phyloP scores from a whole-genome alignment of 2,329 filamentous ascomycete genomes.

The Apiospora kogelbergensis region DNA sequence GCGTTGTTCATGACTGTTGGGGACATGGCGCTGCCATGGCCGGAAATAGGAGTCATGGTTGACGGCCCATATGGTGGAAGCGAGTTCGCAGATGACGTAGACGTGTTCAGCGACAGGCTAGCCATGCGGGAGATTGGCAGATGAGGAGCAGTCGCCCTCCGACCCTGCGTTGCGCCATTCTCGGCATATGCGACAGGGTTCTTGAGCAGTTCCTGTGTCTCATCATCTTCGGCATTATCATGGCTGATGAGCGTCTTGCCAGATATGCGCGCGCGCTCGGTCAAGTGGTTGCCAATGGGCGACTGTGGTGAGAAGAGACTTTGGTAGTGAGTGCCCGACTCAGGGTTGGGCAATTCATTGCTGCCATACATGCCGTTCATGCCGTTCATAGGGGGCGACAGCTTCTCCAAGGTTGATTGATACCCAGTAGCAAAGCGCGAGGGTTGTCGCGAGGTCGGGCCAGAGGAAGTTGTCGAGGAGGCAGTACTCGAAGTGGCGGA shows the following conservation, averaged over 20 bases:
- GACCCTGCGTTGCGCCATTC: conserved; percentile 59
- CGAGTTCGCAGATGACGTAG: conserved; percentile 56
- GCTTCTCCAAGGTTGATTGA: conserved; percentile 62
- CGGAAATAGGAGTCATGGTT: conserved; percentile 37
- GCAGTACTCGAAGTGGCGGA: conserved; percentile 41
- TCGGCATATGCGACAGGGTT: conserved; percentile 74
- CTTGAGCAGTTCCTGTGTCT: conserved; percentile 70
- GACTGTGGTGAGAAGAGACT: conserved; percentile 72
- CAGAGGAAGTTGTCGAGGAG: conserved; percentile 44
- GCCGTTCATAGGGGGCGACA: conserved; percentile 59
- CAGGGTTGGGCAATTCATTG: conserved; percentile 60
- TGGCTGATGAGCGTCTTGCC: conserved; percentile 74
- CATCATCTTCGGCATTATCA: conserved; percentile 67
- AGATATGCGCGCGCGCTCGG: conserved; percentile 58
- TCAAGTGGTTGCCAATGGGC: conserved; percentile 68
- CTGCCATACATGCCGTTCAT: conserved; percentile 37
- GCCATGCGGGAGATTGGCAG: conserved; percentile 69
- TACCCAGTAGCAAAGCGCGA: conserved; percentile 58
- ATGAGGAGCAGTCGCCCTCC: conserved; percentile 71
- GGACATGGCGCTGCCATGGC: conserved; percentile 52
- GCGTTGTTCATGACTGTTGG: conserved; percentile 51
- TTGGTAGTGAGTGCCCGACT: conserved; percentile 54
- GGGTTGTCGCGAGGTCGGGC: conserved; percentile 49
- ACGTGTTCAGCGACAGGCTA: conserved; percentile 71
- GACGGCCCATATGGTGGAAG: conserved; percentile 46